Evolutionary conservation across 495 filamentous ascomycete genomes (phyloP).

Genomic region (Daldinia grandis): DNA sequence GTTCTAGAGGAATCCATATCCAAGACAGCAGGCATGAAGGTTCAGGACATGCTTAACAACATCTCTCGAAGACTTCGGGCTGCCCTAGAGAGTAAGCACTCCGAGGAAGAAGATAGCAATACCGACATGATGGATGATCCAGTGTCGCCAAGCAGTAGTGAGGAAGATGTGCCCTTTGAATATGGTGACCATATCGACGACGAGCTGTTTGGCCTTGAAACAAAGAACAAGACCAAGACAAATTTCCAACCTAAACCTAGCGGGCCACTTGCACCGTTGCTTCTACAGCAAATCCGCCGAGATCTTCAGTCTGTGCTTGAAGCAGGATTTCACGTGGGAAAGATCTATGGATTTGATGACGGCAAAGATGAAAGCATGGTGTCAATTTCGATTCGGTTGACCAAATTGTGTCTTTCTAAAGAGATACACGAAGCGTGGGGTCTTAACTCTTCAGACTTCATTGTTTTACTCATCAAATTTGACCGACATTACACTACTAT

Average conservation of each 20-base stretch:
- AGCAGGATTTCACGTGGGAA: constrained; percentile 80
- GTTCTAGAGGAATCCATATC: constrained; percentile 41
- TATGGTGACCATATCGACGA: constrained; percentile 7
- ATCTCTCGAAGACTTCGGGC: constrained; percentile 41
- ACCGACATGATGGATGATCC: constrained; percentile 49
- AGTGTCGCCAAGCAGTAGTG: constrained; percentile 38
- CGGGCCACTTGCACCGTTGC: background rate
- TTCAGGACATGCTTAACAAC: constrained; percentile 41
- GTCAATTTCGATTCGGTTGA: constrained; percentile 71
- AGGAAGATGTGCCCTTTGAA: constrained; percentile 36
- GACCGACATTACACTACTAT: constrained; percentile 64
- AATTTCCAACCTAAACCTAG: background rate
- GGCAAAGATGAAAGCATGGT: constrained; percentile 56
- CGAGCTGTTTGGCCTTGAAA: background rate
- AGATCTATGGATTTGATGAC: constrained; percentile 60
- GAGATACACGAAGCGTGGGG: constrained; percentile 83
- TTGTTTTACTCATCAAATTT: constrained; percentile 81
- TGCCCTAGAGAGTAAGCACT: constrained; percentile 23
- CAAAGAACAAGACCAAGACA: constrained; percentile 1
- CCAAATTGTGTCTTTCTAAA: constrained; percentile 76
- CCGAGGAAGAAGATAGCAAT: constrained; percentile 30
- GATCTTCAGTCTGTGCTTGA: constrained; percentile 70
- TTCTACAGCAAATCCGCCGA: constrained; percentile 56
- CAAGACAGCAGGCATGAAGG: constrained; percentile 15
- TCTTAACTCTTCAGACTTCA: constrained; percentile 69